Evolutionary conservation across 805 yeast genomes (phyloP).

Genomic region (Myxozyma nipponensis): DNA sequence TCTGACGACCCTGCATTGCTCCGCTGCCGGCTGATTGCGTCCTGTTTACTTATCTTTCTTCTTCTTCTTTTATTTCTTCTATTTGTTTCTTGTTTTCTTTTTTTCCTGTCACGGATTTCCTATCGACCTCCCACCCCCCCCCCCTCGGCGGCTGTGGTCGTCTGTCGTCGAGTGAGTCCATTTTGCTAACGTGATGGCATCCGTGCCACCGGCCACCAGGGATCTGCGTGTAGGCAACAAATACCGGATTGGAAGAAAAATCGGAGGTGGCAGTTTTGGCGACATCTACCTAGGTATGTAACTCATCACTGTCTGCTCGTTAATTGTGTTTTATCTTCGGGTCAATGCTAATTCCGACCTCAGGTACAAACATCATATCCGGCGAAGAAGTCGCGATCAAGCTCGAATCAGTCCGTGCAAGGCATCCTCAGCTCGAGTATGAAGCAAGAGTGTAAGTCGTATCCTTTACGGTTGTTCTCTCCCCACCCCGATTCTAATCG

Average conservation of each 20-base stretch:
- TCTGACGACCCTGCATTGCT: too few species aligned
- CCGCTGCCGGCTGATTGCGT: too few species aligned
- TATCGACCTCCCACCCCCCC: not conserved
- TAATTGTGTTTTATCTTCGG: not conserved
- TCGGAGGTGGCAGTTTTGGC: slow-evolving; percentile 96
- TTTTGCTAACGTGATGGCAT: slow-evolving; percentile 1
- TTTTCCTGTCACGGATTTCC: slow-evolving; percentile 2
- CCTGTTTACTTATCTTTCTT: too few species aligned
- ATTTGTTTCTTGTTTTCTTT: not conserved
- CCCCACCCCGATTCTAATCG: not conserved
- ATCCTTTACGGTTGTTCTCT: not conserved
- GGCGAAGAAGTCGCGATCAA: slow-evolving; percentile 98
- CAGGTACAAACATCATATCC: slow-evolving; percentile 82
- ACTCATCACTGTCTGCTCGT: not conserved
- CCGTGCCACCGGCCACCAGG: slow-evolving; percentile 5
- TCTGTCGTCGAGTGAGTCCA: not conserved
- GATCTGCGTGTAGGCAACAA: slow-evolving; percentile 91
- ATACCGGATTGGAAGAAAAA: slow-evolving; percentile 88
- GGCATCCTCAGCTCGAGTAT: slow-evolving; percentile 95
- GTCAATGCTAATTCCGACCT: not conserved
- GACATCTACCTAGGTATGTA: slow-evolving; percentile 72
- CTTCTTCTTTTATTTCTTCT: not conserved
- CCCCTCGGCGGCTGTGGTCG: not conserved
- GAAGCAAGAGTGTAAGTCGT: slow-evolving; percentile 72
- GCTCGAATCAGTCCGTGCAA: slow-evolving; percentile 81